A percentile compares a stretch with the other conserved stretches of the same genome.
These are phyloP conservation scores for Mortierella sp. DNA, from an alignment of 371 early-diverging fungal genomes.

Conservation along the genomic window DNA sequence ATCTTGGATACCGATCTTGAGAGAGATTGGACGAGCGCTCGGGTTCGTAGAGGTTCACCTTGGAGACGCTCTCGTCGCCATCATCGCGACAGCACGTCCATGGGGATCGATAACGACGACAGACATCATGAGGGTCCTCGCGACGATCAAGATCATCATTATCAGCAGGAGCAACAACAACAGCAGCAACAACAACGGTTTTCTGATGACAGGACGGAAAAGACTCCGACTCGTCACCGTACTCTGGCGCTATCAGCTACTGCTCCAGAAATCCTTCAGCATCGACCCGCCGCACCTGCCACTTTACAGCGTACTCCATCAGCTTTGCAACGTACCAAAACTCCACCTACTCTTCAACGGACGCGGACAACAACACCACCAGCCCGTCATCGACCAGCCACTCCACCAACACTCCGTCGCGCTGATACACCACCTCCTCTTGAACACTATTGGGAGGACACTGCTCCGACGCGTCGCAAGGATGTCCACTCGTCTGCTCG, in stretches of 20 bases:
- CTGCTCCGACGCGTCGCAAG: too few species aligned
- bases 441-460: too few species aligned
- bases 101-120: too few species aligned
- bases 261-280: too few species aligned
- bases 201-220: background rate
- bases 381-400: background rate
- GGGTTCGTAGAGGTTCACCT: conserved; percentile 7
- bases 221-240: background rate
- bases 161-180: too few species aligned
- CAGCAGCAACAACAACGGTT: conserved; percentile 4
- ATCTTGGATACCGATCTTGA: conserved; percentile 8
- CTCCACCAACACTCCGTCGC: background rate
- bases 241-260: too few species aligned
- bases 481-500: background rate
- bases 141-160: too few species aligned
- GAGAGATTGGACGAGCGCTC: conserved; percentile 21
- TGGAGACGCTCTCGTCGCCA: conserved; percentile 1
- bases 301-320: background rate
- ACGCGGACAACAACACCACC: background rate
- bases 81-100: background rate
- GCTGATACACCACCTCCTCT: background rate
- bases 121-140: too few species aligned
- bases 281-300: too few species aligned
- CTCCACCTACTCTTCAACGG: background rate
- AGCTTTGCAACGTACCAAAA: background rate